Conservation (phyloP, 345 rosid species). For the Melaleuca quinquenervia region DNA sequence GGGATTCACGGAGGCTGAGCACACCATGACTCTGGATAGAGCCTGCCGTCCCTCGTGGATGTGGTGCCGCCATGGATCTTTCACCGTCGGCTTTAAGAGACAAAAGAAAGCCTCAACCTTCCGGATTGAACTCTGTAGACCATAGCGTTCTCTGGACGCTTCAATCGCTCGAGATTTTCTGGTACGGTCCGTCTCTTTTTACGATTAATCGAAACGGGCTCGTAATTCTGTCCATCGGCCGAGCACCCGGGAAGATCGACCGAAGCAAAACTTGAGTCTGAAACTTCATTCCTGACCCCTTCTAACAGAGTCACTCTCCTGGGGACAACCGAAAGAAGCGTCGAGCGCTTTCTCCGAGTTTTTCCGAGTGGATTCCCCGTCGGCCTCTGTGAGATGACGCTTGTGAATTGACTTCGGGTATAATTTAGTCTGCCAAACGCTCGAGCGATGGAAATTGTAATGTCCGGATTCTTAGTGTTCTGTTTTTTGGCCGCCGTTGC, state of each 20-base stretch:
- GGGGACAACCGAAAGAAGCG: background rate
- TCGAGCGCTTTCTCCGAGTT: background rate
- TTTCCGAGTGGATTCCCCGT: background rate
- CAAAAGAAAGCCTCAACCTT: background rate
- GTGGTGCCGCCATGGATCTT: background rate
- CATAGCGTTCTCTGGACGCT: background rate
- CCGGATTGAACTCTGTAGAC: background rate
- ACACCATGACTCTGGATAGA: too few species aligned
- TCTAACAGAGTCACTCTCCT: background rate
- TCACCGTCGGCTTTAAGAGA: background rate
- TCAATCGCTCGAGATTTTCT: background rate
- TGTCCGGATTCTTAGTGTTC: background rate
- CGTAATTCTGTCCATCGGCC: background rate
- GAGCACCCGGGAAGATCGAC: background rate
- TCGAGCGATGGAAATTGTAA: background rate
- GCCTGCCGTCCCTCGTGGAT: background rate
- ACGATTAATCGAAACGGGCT: background rate
- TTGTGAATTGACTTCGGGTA: background rate
- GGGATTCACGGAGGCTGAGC: too few species aligned
- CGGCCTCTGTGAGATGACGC: background rate
- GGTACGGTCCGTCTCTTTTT: too few species aligned
- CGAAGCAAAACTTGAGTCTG: background rate
- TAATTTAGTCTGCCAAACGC: background rate
- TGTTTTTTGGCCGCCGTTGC: accelerated
- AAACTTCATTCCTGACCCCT: background rate